Evolutionary conservation across 2,329 filamentous ascomycete genomes (phyloP).

Genomic region (Fulvia fulva): DNA sequence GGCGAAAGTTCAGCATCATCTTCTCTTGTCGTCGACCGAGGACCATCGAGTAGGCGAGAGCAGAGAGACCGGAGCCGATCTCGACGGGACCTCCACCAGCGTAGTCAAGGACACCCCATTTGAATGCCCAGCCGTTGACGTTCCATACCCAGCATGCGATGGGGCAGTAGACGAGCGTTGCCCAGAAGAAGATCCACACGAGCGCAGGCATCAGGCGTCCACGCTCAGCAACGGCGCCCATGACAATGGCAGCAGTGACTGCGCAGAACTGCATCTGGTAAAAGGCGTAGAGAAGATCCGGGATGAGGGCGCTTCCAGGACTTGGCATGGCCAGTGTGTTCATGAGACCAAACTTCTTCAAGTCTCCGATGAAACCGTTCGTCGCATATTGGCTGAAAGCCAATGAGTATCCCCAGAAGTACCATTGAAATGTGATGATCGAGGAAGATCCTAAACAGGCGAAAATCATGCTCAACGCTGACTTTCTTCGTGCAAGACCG

Average conservation of each 20-base stretch:
- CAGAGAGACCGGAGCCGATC: conserved; percentile 89
- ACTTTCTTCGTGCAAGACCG: conserved; percentile 94
- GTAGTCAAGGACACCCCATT: conserved; percentile 91
- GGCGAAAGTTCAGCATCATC: conserved; percentile 99
- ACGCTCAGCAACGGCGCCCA: conserved; percentile 89
- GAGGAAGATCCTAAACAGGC: conserved; percentile 91
- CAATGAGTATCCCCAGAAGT: conserved; percentile 97
- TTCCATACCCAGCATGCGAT: conserved; percentile 98
- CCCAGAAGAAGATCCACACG: conserved; percentile 96
- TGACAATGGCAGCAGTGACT: conserved; percentile 84
- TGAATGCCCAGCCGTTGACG: conserved; percentile 84
- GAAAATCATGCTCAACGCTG: conserved; percentile 94
- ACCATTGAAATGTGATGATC: conserved; percentile 96
- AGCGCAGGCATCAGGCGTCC: conserved; percentile 88
- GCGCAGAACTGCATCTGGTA: conserved; percentile 99
- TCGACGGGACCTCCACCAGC: conserved; percentile 96
- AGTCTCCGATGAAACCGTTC: conserved; percentile 86
- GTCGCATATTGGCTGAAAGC: conserved; percentile 79
- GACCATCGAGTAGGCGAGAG: conserved; percentile 91
- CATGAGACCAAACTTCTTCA: conserved; percentile 83
- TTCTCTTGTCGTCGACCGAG: conserved; percentile 95
- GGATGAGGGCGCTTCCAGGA: conserved; percentile 80
- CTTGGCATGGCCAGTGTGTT: conserved; percentile 81
- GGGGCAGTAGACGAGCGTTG: conserved; percentile 94
- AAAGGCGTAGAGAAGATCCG: conserved; percentile 87